Evolutionary conservation across 2,329 filamentous ascomycete genomes (phyloP), one percentile per base, ranked within the genome.

Genomic region (Sporothrix sp.): DNA sequence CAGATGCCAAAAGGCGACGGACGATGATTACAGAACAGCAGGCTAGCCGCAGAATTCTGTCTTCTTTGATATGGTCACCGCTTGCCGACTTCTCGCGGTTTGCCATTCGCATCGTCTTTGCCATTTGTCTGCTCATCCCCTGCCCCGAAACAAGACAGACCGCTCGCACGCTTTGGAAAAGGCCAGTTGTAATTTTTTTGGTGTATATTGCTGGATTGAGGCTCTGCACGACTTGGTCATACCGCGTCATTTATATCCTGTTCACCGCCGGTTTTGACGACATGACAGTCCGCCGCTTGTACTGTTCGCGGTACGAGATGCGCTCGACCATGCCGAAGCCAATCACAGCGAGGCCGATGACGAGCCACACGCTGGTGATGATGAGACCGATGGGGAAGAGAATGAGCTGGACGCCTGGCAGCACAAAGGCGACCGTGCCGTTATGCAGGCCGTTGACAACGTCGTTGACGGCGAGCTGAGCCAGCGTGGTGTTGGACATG

Each of bases 331-430:
- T 87, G 51, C 85, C 85, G 51, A 75, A 74, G 3, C 75, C 82
- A 54, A 84, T 77, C 20, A 74, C 77, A 0, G 65, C 63, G 7
- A 80, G 46, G 23, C 82, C 78, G 18, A 84, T 54, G 1, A 74
- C 55, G 2, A 79, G 64, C 82, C 85, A 89, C 11, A 75, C 60
- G 35, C 74, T 68, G 2, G 78, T 84, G 58, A 89, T 73, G 57
- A 86, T 68, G n/a, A 84, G 68, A 16, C 85, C 85, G 27, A 83
- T 69, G 7, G 85, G 84, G 65, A 85, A 82, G 54, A 87, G 78
- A 59, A 85, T 71, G 49, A 88, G 72, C 54, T 78, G 74, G 35
- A 79, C 74, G 39, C 85, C 85, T 0, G 85, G 85, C 1, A 89
- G 68, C 13, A 86, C 71, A 57, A 88, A 88, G 1, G 82, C 78